These are phyloP conservation scores for Persicaria tinctoria DNA, from an alignment of 148 eudicot species.

Conservation along the genomic window DNA sequence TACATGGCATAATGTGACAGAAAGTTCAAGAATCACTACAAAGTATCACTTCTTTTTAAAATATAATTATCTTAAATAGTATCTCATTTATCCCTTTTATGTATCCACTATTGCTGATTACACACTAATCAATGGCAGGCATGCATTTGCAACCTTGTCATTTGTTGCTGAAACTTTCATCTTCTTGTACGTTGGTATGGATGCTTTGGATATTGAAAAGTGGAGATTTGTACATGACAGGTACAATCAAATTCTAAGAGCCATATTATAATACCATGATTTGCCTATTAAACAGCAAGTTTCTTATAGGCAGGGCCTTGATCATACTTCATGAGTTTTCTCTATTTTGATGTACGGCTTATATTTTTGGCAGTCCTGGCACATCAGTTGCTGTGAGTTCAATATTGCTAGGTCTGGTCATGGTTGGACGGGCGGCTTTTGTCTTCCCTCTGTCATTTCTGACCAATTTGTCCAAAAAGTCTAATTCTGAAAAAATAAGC, in stretches of 20 bases:
- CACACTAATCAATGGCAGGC: constrained; percentile 34
- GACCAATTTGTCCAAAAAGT: constrained; percentile 49
- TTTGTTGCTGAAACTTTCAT: constrained; percentile 72
- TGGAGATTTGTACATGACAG: constrained; percentile 66
- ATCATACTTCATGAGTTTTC: neutral
- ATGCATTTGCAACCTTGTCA: constrained; percentile 79
- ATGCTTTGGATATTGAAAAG: constrained; percentile 85
- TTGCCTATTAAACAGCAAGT: neutral
- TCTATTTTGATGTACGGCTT: neutral
- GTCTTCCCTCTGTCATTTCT: constrained; percentile 76
- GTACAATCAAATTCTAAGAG: constrained; percentile 23
- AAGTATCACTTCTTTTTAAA: constrained; percentile 39
- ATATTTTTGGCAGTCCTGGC: constrained; percentile 54
- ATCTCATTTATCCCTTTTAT: constrained; percentile 6
- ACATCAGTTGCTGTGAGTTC: constrained; percentile 69
- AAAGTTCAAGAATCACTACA: constrained; percentile 74
- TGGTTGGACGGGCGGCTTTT: constrained; percentile 87
- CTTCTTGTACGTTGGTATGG: constrained; percentile 90
- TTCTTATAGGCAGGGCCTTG: neutral
- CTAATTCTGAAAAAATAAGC: constrained; percentile 35
- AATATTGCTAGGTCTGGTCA: constrained; percentile 53
- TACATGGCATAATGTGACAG: constrained; percentile 85
- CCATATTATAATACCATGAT: neutral
- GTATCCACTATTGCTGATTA: constrained; percentile 2
- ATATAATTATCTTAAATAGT: neutral